Evolutionary conservation across 1,284 basidiomycete genomes (phyloP).

Genomic region (Xanthoconium separans): DNA sequence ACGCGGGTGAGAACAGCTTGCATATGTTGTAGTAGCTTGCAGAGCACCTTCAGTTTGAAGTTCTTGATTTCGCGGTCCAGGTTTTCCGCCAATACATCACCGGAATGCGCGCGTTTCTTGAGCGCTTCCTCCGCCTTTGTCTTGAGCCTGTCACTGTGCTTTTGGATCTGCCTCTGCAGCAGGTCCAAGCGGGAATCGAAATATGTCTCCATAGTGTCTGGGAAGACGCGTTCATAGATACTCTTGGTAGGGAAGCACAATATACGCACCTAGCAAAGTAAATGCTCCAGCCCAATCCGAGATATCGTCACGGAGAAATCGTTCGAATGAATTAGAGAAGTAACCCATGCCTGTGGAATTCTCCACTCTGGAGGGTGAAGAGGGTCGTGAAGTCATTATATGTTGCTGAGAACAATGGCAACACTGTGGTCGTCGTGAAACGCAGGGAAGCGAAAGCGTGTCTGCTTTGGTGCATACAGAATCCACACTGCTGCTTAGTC

Average conservation of each 20-base stretch:
- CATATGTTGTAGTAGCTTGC: neutral
- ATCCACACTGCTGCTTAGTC: constrained; percentile 22
- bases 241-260: neutral
- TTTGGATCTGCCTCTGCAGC: constrained; percentile 82
- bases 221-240: constrained; percentile 15
- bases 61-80: constrained; percentile 83
- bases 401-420: constrained; percentile 38
- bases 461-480: neutral
- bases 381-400: constrained; percentile 73
- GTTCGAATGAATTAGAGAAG: constrained; percentile 54
- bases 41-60: constrained; percentile 62
- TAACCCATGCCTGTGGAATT: constrained; percentile 36
- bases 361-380: constrained; percentile 65
- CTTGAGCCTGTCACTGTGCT: constrained; percentile 81
- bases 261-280: constrained; percentile 63
- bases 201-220: constrained; percentile 87
- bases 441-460: constrained; percentile 12
- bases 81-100: constrained; percentile 68
- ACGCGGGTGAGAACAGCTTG: constrained; percentile 9
- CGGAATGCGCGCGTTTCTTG: constrained; percentile 67
- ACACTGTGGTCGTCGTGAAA: constrained; percentile 4
- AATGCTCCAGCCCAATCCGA: constrained; percentile 61
- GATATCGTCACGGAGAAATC: constrained; percentile 51
- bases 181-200: constrained; percentile 91
- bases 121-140: constrained; percentile 69